phyloP scores from a whole-genome alignment of 805 yeast genomes.

The Millerozyma miso region DNA sequence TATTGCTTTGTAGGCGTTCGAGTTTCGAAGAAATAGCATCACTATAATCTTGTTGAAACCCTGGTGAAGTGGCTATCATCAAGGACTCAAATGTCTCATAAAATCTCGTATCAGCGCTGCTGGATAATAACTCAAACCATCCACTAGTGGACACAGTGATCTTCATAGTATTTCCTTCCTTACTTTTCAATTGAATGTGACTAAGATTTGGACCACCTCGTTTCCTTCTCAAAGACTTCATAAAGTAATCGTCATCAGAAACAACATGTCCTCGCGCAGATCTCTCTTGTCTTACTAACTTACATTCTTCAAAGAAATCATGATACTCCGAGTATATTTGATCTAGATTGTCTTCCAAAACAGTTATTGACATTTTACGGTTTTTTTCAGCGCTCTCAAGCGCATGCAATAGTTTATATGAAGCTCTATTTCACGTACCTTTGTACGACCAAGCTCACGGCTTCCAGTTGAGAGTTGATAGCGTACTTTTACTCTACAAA shows the following conservation, averaged over 20 bases:
- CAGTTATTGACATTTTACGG: background rate
- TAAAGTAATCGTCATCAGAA: slow-evolving; percentile 2
- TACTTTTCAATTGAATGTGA: slow-evolving; percentile 11
- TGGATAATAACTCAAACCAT: slow-evolving; percentile 17
- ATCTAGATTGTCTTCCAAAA: slow-evolving; percentile 13
- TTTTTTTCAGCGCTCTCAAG: background rate
- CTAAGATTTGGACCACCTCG: slow-evolving; percentile 1
- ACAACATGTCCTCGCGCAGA: background rate
- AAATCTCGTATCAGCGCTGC: background rate
- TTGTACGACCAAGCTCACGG: background rate
- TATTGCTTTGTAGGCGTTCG: slow-evolving; percentile 3
- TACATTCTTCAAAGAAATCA: slow-evolving; percentile 15
- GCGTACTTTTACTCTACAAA: background rate
- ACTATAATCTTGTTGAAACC: slow-evolving; percentile 18
- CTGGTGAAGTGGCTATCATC: slow-evolving; percentile 21
- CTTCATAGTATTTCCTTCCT: slow-evolving; percentile 11
- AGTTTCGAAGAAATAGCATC: slow-evolving; percentile 15
- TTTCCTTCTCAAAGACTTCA: slow-evolving; percentile 1
- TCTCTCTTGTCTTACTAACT: slow-evolving; percentile 6
- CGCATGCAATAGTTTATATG: background rate
- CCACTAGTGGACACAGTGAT: slow-evolving; percentile 25
- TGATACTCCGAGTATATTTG: slow-evolving; percentile 18
- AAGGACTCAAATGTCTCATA: slow-evolving; percentile 31
- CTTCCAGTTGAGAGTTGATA: background rate
- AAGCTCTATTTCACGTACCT: background rate